phyloP scores from a whole-genome alignment of 257 asterid species.

The Thymus quinquecostatus region DNA sequence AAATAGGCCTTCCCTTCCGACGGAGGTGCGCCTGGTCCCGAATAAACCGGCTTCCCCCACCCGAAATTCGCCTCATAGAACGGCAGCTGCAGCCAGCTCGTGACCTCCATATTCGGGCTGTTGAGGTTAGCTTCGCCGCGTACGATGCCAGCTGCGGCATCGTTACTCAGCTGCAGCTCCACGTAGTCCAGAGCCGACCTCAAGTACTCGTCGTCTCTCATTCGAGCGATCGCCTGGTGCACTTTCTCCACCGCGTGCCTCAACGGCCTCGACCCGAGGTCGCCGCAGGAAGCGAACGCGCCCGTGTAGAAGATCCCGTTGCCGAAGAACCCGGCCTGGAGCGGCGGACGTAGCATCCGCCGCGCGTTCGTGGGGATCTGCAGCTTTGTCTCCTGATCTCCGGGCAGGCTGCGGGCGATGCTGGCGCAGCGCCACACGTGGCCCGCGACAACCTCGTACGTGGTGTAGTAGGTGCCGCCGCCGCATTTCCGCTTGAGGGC shows the following conservation, averaged over 20 bases:
- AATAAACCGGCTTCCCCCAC: conserved; percentile 15
- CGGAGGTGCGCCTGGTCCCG: conserved; percentile 56
- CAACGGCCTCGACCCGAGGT: conserved; percentile 22
- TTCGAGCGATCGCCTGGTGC: too few relatives aligned
- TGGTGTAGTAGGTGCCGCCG: conserved; percentile 36
- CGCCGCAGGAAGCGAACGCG: conserved; percentile 21
- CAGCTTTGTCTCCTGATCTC: conserved; percentile 57
- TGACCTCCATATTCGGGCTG: background rate
- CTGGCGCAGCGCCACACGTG: conserved; percentile 68
- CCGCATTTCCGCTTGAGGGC: background rate
- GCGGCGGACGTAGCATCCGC: conserved; percentile 51
- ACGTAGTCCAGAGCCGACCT: background rate
- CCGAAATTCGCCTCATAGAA: background rate
- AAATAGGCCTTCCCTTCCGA: conserved; percentile 58
- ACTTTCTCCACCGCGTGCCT: too few relatives aligned
- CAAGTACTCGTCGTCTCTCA: too few relatives aligned
- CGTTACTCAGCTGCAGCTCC: background rate
- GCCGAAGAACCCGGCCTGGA: conserved; percentile 64
- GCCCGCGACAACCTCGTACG: conserved; percentile 70
- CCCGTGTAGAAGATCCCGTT: conserved; percentile 53
- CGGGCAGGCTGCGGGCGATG: conserved; percentile 55
- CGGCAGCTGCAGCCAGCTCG: background rate
- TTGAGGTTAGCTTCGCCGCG: background rate
- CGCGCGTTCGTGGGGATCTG: conserved; percentile 62
- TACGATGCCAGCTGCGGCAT: background rate